phyloP scores from a whole-genome alignment of 495 filamentous ascomycete species.

The Penicillium paradoxum region DNA sequence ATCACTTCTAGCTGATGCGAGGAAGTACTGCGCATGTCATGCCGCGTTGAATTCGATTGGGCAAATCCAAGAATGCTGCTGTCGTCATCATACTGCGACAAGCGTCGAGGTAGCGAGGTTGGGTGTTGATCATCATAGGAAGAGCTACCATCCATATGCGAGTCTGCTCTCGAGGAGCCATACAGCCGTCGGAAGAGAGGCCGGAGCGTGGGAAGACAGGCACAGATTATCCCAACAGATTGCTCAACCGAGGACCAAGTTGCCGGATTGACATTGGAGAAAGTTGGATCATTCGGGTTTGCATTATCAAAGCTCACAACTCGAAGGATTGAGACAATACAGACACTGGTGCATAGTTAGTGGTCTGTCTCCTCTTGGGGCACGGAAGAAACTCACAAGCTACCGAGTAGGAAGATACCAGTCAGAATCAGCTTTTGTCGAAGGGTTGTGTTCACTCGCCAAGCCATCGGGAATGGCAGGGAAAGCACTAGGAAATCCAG shows the following conservation, averaged over 20 bases:
- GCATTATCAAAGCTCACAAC: slow-evolving; percentile 9
- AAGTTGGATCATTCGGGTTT: slow-evolving; percentile 12
- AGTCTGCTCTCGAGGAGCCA: slow-evolving; percentile 1
- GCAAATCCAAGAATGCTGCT: neutral
- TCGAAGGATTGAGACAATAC: slow-evolving; percentile 22
- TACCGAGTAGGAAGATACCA: slow-evolving; percentile 30
- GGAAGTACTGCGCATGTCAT: neutral
- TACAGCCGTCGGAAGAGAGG: slow-evolving; percentile 20
- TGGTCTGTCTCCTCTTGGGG: neutral
- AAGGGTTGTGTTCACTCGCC: slow-evolving; percentile 25
- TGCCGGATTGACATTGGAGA: slow-evolving; percentile 24
- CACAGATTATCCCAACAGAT: slow-evolving; percentile 46
- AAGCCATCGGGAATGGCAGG: slow-evolving; percentile 39
- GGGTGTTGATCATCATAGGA: neutral
- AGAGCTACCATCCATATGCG: neutral
- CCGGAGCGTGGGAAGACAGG: slow-evolving; percentile 43
- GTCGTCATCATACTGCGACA: slow-evolving; percentile 7
- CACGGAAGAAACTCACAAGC: slow-evolving; percentile 22
- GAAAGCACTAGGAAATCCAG: slow-evolving; percentile 42
- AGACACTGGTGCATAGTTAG: slow-evolving; percentile 21
- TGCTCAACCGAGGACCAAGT: slow-evolving; percentile 50
- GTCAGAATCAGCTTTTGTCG: slow-evolving; percentile 33
- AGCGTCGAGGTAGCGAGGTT: neutral
- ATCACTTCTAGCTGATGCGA: neutral
- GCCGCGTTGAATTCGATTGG: neutral